These are phyloP conservation scores for Orychophragmus violaceus DNA, from an alignment of 345 rosid genomes.

Conservation along the genomic window DNA sequence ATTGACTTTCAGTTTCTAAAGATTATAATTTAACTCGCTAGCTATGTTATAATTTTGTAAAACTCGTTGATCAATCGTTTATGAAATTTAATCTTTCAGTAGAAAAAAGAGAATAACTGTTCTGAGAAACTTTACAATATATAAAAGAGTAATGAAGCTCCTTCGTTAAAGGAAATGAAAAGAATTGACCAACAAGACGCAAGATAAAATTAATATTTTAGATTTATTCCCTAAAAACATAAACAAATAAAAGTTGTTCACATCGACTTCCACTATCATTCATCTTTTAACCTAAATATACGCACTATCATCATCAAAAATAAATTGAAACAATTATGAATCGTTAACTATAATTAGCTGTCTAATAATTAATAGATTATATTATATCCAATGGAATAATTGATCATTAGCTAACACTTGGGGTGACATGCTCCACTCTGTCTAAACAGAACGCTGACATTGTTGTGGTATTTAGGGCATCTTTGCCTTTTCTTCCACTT, in stretches of 20 bases:
- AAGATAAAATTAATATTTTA: not conserved
- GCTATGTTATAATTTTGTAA: no score
- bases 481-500: not conserved
- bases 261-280: slow-evolving; percentile 23
- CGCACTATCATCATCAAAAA: slow-evolving; percentile 1
- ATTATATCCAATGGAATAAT: slow-evolving; percentile 4
- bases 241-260: not conserved
- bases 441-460: slow-evolving; percentile 7
- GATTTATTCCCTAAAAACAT: not conserved
- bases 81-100: no score
- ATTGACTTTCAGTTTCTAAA: no score
- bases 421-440: slow-evolving; percentile 37
- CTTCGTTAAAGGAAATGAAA: not conserved
- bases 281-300: slow-evolving; percentile 1
- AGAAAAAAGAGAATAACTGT: not conserved
- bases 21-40: no score
- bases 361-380: not conserved
- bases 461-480: not conserved
- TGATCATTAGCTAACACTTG: slow-evolving; percentile 28
- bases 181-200: not conserved
- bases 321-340: not conserved
- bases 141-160: not conserved
- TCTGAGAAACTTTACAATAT: not conserved
- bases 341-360: slow-evolving; percentile 5
- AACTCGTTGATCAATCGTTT: no score